These are phyloP conservation scores for Kernera saxatilis DNA, from an alignment of 345 rosid species.

Conservation along the genomic window DNA sequence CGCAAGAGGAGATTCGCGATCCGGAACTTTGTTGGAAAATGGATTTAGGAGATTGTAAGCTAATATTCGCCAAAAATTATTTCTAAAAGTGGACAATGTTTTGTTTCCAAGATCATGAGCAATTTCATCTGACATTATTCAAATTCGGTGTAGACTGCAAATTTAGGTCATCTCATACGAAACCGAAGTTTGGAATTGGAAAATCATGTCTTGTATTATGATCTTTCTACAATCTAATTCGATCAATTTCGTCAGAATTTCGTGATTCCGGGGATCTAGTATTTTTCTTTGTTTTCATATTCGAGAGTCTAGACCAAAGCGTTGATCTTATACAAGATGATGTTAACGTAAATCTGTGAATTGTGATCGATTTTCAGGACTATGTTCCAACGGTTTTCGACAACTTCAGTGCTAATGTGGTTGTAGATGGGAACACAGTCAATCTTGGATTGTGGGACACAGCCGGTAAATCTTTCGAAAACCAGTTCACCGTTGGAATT, in stretches of 20 bases:
- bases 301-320: neutral
- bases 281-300: neutral
- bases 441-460: slow-evolving; percentile 97
- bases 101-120: neutral
- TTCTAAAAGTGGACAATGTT: neutral
- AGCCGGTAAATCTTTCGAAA: slow-evolving; percentile 56
- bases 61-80: neutral
- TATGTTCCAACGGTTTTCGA: slow-evolving; percentile 97
- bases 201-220: neutral
- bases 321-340: neutral
- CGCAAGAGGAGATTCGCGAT: neutral
- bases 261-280: neutral
- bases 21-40: neutral
- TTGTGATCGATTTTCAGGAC: slow-evolving; percentile 48
- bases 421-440: slow-evolving; percentile 88
- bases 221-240: no score
- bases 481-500: neutral
- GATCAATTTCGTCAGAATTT: neutral
- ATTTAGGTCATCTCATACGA: neutral
- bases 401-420: slow-evolving; percentile 98
- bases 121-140: neutral
- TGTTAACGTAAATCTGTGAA: neutral
- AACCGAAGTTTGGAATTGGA: neutral
- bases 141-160: neutral
- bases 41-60: neutral